These are phyloP conservation scores for Pichia membranifaciens DNA, from an alignment of 805 yeast genomes.

Conservation along the genomic window DNA sequence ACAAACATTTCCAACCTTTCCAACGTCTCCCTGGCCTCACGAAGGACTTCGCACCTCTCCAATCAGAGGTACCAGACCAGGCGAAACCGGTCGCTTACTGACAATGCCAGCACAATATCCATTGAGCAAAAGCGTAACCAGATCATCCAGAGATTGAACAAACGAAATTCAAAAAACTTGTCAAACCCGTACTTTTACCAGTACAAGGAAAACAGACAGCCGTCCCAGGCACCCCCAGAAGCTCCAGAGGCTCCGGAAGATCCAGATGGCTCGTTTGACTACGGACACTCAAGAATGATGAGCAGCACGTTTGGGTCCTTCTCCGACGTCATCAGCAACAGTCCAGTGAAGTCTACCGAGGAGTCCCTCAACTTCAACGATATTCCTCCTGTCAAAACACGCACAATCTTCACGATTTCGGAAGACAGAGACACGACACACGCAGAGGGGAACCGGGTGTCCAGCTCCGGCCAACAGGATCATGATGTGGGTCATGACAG, in stretches of 20 bases:
- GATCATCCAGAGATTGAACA: conserved; percentile 7
- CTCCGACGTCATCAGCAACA: neutral
- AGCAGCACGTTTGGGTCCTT: neutral
- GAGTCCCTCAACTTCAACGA: conserved; percentile 8
- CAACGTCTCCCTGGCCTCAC: neutral
- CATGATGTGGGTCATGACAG: too few species aligned
- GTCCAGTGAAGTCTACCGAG: neutral
- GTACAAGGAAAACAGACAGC: conserved; percentile 5
- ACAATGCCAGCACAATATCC: conserved; percentile 3
- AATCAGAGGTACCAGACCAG: neutral
- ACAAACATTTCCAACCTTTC: conserved; percentile 1
- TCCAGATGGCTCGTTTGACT: too few species aligned
- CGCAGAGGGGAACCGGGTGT: too few species aligned
- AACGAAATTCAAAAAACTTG: conserved; percentile 6
- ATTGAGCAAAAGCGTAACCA: conserved; percentile 7
- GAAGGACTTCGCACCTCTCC: neutral
- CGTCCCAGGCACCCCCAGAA: conserved; percentile 4
- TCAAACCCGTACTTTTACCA: conserved; percentile 13
- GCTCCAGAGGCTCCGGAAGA: neutral
- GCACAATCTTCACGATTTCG: neutral
- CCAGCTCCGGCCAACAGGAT: too few species aligned
- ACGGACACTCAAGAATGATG: too few species aligned
- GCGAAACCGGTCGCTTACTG: neutral
- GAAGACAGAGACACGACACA: neutral
- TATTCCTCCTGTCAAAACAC: neutral